These are phyloP conservation scores for Lizonia empirigonia DNA, from an alignment of 2,329 filamentous ascomycete species.

Conservation along the genomic window DNA sequence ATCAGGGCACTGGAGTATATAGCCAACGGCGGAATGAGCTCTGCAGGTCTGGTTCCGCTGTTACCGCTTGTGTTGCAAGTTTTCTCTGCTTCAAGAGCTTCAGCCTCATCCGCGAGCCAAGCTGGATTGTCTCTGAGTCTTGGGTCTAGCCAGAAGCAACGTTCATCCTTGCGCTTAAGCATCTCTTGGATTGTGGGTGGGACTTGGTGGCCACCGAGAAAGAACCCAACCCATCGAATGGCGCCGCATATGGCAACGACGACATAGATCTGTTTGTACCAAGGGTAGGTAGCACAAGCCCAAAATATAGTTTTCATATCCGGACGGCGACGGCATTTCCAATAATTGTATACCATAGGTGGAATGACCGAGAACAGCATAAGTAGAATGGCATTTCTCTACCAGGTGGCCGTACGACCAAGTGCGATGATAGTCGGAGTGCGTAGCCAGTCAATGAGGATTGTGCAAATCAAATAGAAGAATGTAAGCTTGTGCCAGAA, in stretches of 20 bases:
- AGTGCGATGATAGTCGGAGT: slow-evolving; percentile 21
- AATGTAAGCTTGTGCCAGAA: slow-evolving; percentile 24
- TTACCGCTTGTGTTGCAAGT: neutral
- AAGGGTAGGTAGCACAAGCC: slow-evolving; percentile 18
- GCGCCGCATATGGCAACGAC: slow-evolving; percentile 23
- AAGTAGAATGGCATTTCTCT: slow-evolving; percentile 17
- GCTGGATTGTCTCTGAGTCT: slow-evolving; percentile 21
- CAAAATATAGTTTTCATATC: slow-evolving; percentile 23
- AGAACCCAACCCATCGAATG: slow-evolving; percentile 18
- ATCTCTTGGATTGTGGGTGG: slow-evolving; percentile 23
- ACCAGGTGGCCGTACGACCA: slow-evolving; percentile 18
- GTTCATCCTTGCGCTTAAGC: slow-evolving; percentile 20
- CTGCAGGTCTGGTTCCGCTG: neutral
- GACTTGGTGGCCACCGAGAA: slow-evolving; percentile 19
- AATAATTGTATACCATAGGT: slow-evolving; percentile 20
- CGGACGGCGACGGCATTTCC: slow-evolving; percentile 18
- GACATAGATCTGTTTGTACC: slow-evolving; percentile 25
- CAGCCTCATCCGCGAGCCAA: slow-evolving; percentile 22
- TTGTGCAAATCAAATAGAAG: slow-evolving; percentile 23
- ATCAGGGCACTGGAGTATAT: neutral
- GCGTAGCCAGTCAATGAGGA: slow-evolving; percentile 26
- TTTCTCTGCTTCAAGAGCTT: neutral
- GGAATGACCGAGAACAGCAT: slow-evolving; percentile 22
- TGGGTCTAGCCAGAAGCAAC: slow-evolving; percentile 25
- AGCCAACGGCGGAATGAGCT: neutral